Base-by-base conservation (phyloP, 23 red algal species). In the Gracilaria domingensis region DNA sequence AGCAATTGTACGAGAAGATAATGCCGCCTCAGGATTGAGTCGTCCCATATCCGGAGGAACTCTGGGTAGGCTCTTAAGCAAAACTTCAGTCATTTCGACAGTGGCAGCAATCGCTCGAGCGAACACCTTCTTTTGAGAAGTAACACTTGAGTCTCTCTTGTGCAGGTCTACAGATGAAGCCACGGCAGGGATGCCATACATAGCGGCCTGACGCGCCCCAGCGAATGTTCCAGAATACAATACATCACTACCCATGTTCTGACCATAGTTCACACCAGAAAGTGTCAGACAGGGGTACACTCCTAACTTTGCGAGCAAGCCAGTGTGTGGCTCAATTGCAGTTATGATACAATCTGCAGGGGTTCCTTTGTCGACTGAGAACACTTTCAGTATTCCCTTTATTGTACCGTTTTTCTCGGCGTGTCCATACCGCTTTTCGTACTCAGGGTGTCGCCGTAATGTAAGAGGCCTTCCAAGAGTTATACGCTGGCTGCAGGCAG, bases 161-260 rank as follows among this genome's bases (percentile, higher is more conserved):
- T 72, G 69, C 59, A 83, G 40, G 53, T 92, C 91, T 0, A 99
- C 47, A 36, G 91, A 95, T 18, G 75, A 57, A 18, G 97, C 97
- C 12, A 99, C 6, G 33, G 97, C 54, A 12, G 97, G 97, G n/a
- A 96, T 51, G 24, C 97, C 97, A 55, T 96, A 95, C 75, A 99
- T 84, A 0, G 79, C 97, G 11, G 94, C 85, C 60, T 99, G 97
- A 42, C 97, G 81, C 20, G 97, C 97, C n/a, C 74, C 97, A 30
- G 91, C 88, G 78, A 99, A 99, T 40, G 97, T 99, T 36, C 97
- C 97, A n/a, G 93, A 95, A 54, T 99, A 93, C 25, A 99, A 50
- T 34, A 99, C 86, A 60, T 99, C 97, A 54, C 80, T 88, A 8
- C 93, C 93, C 83, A 96, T 58, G 65, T 99, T 99, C 25, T 95